Evolutionary conservation across 2,329 filamentous ascomycete species (phyloP).

Genomic region (Coleophoma cylindrospora): DNA sequence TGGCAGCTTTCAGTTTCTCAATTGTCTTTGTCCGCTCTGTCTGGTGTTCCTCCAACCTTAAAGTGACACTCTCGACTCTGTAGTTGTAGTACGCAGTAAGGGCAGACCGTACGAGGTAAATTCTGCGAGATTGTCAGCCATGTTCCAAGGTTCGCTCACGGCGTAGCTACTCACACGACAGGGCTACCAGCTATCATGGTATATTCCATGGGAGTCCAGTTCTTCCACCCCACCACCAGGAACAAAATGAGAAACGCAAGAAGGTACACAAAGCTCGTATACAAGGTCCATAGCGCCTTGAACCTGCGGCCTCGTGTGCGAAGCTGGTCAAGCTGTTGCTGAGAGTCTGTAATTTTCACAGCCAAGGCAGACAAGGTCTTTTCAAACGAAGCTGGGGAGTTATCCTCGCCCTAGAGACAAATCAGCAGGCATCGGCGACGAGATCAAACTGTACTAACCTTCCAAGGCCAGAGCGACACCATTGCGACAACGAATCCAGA

Average conservation of each 20-base stretch:
- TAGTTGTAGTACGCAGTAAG: slow-evolving; percentile 74
- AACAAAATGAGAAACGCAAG: slow-evolving; percentile 77
- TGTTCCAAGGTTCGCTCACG: too few species aligned
- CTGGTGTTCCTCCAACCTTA: slow-evolving; percentile 68
- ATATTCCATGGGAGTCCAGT: slow-evolving; percentile 74
- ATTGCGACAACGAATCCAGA: slow-evolving; percentile 38
- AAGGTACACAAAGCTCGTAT: slow-evolving; percentile 85
- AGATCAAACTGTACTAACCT: slow-evolving; percentile 42
- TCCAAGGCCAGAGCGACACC: slow-evolving; percentile 86
- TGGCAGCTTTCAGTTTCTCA: slow-evolving; percentile 88
- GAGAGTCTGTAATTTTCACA: slow-evolving; percentile 72
- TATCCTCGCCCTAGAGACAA: slow-evolving; percentile 60
- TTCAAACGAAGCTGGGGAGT: slow-evolving; percentile 87
- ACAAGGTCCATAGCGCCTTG: slow-evolving; percentile 85
- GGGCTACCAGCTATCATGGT: slow-evolving; percentile 74
- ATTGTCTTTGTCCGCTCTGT: slow-evolving; percentile 82
- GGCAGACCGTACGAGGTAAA: slow-evolving; percentile 66
- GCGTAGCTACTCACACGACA: slow-evolving; percentile 51
- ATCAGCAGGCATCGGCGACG: slow-evolving; percentile 7
- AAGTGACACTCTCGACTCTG: slow-evolving; percentile 65
- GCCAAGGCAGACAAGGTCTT: slow-evolving; percentile 81
- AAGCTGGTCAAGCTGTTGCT: slow-evolving; percentile 67
- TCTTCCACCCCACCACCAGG: slow-evolving; percentile 78
- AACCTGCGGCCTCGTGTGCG: slow-evolving; percentile 70
- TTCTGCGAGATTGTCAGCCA: slow-evolving; percentile 46